phyloP scores from a whole-genome alignment of 345 rosid species.

The Corchorus olitorius region DNA sequence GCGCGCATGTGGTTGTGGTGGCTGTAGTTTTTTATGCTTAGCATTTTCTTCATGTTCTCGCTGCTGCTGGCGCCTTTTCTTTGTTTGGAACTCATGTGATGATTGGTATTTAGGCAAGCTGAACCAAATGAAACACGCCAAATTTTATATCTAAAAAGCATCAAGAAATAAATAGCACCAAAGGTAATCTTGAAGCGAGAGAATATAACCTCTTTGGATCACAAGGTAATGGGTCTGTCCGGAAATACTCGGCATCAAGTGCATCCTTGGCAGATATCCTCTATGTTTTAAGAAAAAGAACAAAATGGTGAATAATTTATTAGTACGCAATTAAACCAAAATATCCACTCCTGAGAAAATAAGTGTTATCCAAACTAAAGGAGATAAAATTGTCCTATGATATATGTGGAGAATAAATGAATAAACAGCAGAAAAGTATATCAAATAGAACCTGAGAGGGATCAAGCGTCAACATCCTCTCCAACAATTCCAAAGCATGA shows the following conservation, averaged over 20 bases:
- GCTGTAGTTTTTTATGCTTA: slow-evolving; percentile 84
- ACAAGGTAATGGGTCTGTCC: slow-evolving; percentile 95
- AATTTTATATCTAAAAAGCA: background rate
- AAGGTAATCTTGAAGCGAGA: slow-evolving; percentile 1
- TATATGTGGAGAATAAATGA: background rate
- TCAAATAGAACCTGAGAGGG: slow-evolving; percentile 69
- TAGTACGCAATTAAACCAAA: background rate
- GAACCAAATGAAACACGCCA: slow-evolving; percentile 10
- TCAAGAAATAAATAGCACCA: background rate
- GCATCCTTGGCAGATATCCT: slow-evolving; percentile 96
- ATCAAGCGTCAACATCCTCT: slow-evolving; percentile 87
- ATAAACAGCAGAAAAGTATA: background rate
- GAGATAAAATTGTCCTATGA: background rate
- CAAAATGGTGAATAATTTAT: background rate
- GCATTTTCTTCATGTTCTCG: slow-evolving; percentile 86
- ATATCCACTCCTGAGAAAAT: background rate
- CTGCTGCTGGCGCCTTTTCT: slow-evolving; percentile 93
- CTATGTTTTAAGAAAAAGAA: slow-evolving; percentile 36
- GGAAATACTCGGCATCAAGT: slow-evolving; percentile 94
- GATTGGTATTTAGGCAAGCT: slow-evolving; percentile 93
- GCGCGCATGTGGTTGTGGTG: slow-evolving; percentile 71
- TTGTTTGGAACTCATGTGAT: slow-evolving; percentile 95
- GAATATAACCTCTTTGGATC: slow-evolving; percentile 78
- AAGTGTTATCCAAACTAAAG: background rate
- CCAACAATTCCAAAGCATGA: slow-evolving; percentile 89